Conservation (phyloP, 2,329 filamentous ascomycete genomes). For the Pyrenophora seminiperda region DNA sequence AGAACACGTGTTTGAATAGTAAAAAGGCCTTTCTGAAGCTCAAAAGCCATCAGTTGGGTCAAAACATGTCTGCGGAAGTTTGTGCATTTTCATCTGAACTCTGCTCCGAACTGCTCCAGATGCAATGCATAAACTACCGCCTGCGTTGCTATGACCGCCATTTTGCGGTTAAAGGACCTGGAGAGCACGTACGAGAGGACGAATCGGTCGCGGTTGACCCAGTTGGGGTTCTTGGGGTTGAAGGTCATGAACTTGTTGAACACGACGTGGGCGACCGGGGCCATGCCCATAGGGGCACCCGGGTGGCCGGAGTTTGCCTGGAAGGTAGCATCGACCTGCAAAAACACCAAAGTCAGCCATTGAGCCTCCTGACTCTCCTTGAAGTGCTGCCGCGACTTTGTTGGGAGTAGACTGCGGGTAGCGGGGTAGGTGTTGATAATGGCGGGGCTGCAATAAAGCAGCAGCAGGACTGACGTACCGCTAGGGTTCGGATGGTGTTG, state of each 20-base stretch:
- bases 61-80: slow-evolving; percentile 20
- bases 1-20: not conserved
- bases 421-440: slow-evolving; percentile 37
- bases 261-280: slow-evolving; percentile 92
- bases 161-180: not conserved
- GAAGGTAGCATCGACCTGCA: slow-evolving; percentile 94
- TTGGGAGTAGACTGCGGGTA: slow-evolving; percentile 25
- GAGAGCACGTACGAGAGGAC: slow-evolving; percentile 85
- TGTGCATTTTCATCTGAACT: slow-evolving; percentile 7
- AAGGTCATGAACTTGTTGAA: slow-evolving; percentile 99
- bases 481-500: slow-evolving; percentile 96
- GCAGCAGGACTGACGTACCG: slow-evolving; percentile 67
- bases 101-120: slow-evolving; percentile 1
- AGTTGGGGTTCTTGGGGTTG: slow-evolving; percentile 98
- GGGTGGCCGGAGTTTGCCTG: slow-evolving; percentile 97
- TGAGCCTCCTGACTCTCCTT: slow-evolving; percentile 12
- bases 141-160: not conserved
- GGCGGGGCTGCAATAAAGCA: not conserved
- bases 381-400: slow-evolving; percentile 7
- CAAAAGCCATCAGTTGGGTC: not conserved
- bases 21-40: not conserved
- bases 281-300: slow-evolving; percentile 97
- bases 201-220: slow-evolving; percentile 97
- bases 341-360: slow-evolving; percentile 38
- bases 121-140: slow-evolving; percentile 1